Evolutionary conservation across 345 rosid species (phyloP), one percentile per base, ranked within the genome.

Genomic region (Salix exigua): DNA sequence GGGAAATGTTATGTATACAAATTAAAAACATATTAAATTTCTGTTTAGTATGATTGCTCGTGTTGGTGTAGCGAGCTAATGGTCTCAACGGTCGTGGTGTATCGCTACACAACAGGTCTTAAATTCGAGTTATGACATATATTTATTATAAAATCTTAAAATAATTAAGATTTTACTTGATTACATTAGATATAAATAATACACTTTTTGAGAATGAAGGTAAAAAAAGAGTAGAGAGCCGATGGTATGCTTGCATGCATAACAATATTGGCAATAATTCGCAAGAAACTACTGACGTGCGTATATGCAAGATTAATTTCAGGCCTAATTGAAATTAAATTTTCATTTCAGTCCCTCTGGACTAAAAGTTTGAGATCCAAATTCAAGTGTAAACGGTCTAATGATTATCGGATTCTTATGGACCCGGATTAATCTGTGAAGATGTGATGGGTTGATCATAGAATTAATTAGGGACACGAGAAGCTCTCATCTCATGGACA

Each of bases 121-220:
- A 0, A 30, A 0, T 30, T 2, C 4, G 4, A 30, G 0, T 2
- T 30, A 30, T 0, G 0, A 30, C 31, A 3, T 30, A 0, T 0
- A 30, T 30, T 0, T 30, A 0, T 30, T 30, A 0, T 30, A 30
- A 30, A 0, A 30, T 30, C 0, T 30, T 30, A 30, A 0, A 0
- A 30, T 0, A 30, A 30, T 30, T 0, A 0, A 2, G 4, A 30
- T 30, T 30, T 30, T 30, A 30, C 31, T 30, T 0, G 4, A 30
- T 30, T n/a, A n/a, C n/a, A n/a, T n/a, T n/a, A n/a, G n/a, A n/a
- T n/a, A n/a, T n/a, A n/a, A n/a, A n/a, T n/a, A n/a, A n/a, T n/a
- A n/a, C n/a, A n/a, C n/a, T n/a, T n/a, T n/a, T n/a, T n/a, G n/a
- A n/a, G n/a, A n/a, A n/a, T n/a, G n/a, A n/a, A n/a, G n/a, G n/a